These are phyloP conservation scores for Leptographium wingfieldii DNA, from an alignment of 2,329 filamentous ascomycete genomes.

Conservation along the genomic window DNA sequence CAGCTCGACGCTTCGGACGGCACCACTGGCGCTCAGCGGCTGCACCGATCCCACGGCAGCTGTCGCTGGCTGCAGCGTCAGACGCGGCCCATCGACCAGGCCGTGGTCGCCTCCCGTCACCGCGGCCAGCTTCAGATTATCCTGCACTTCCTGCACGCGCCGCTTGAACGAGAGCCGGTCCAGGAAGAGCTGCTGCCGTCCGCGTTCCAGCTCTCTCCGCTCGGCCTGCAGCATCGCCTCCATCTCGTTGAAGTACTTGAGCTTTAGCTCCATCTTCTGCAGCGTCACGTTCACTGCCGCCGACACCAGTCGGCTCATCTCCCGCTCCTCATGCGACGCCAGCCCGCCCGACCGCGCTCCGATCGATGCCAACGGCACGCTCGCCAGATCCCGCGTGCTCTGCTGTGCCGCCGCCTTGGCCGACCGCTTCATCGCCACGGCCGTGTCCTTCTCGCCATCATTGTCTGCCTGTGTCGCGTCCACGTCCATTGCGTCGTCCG, in stretches of 20 bases:
- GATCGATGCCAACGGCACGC: constrained; percentile 72
- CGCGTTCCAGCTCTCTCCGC: constrained; percentile 81
- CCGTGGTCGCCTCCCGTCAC: constrained; percentile 37
- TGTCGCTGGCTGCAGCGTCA: constrained; percentile 38
- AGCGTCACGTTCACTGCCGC: constrained; percentile 88
- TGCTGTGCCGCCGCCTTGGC: constrained; percentile 15
- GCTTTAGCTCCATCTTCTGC: constrained; percentile 89
- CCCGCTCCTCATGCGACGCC: constrained; percentile 90
- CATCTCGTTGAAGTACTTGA: constrained; percentile 94
- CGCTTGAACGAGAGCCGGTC: constrained; percentile 85
- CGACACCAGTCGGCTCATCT: constrained; percentile 88
- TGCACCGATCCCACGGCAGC: constrained; percentile 30
- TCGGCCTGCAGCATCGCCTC: constrained; percentile 86
- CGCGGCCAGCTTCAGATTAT: constrained; percentile 49
- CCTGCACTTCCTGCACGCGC: constrained; percentile 72
- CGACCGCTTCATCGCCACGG: constrained; percentile 48
- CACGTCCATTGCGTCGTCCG: constrained; percentile 58
- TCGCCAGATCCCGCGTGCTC: constrained; percentile 36
- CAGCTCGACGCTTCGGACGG: constrained; percentile 45
- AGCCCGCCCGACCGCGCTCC: constrained; percentile 78
- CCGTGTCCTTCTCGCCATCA: constrained; percentile 50
- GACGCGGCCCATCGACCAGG: constrained; percentile 34
- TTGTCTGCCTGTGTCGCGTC: constrained; percentile 31
- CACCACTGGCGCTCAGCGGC: constrained; percentile 41
- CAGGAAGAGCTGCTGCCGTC: constrained; percentile 83